phyloP scores from a whole-genome alignment of 192 early-diverging fungal species.

The Chytriomyces sp. region DNA sequence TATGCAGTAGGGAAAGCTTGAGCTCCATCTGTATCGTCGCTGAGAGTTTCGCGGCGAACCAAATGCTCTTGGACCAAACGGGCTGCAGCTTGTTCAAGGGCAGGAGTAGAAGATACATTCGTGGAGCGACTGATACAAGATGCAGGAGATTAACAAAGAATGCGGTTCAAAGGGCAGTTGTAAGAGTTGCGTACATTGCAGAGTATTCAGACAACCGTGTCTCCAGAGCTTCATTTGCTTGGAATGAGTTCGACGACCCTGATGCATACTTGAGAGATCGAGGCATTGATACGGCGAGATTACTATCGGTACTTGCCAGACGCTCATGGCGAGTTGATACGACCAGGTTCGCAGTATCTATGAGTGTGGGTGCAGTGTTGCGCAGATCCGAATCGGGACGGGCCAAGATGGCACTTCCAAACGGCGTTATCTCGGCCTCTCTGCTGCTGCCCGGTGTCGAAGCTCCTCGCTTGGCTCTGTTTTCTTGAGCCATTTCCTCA shows the following conservation, averaged over 20 bases:
- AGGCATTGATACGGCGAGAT: background rate
- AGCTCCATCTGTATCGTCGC: background rate
- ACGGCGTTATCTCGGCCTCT: too few relatives aligned
- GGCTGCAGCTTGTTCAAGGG: conserved; percentile 20
- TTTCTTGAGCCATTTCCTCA: too few relatives aligned
- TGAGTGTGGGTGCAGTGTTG: too few relatives aligned
- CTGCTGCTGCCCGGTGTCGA: too few relatives aligned
- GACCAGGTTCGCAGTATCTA: too few relatives aligned
- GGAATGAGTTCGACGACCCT: background rate
- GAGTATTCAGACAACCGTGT: conserved; percentile 1
- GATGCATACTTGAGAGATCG: background rate
- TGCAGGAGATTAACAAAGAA: too few relatives aligned
- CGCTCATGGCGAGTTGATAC: background rate
- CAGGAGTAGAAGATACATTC: conserved; percentile 3
- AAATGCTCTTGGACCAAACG: conserved; percentile 9
- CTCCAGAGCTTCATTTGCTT: background rate
- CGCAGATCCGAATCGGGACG: too few relatives aligned
- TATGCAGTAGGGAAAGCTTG: background rate
- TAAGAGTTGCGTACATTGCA: background rate
- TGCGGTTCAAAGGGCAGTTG: background rate
- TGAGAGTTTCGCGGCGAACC: background rate
- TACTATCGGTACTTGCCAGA: background rate
- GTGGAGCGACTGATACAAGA: background rate
- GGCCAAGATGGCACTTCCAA: too few relatives aligned
- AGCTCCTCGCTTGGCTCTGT: too few relatives aligned